These are phyloP conservation scores for Penicillium longicatenatum DNA, from an alignment of 495 filamentous ascomycete species.

Conservation along the genomic window DNA sequence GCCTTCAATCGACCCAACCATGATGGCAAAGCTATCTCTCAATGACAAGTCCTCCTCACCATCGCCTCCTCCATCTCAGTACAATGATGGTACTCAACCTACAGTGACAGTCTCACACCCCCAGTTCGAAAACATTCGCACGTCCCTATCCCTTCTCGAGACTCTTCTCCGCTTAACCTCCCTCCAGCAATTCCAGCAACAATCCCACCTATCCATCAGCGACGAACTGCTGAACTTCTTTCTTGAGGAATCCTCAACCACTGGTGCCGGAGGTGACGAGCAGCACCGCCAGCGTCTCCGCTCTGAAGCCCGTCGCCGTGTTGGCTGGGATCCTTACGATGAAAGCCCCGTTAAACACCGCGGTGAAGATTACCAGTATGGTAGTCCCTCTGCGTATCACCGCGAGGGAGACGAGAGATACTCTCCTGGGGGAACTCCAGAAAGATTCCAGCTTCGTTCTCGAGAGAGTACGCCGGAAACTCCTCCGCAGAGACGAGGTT, in stretches of 20 bases:
- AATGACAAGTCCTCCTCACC: constrained; percentile 24
- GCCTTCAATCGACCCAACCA: constrained; percentile 37
- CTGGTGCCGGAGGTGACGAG: constrained; percentile 69
- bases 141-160: constrained; percentile 90
- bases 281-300: constrained; percentile 71
- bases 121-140: constrained; percentile 60
- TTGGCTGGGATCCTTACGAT: constrained; percentile 91
- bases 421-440: constrained; percentile 31
- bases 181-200: constrained; percentile 96
- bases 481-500: constrained; percentile 24
- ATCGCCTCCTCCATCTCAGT: constrained; percentile 33
- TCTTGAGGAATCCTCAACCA: constrained; percentile 75
- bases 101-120: constrained; percentile 43
- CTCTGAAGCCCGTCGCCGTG: constrained; percentile 67
- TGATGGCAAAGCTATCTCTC: constrained; percentile 46
- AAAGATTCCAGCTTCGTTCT: constrained; percentile 39
- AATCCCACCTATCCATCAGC: constrained; percentile 87
- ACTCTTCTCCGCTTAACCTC: constrained; percentile 89
- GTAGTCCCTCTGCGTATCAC: constrained; percentile 25
- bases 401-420: constrained; percentile 33
- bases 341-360: constrained; percentile 67
- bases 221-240: constrained; percentile 96
- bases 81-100: not conserved
- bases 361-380: constrained; percentile 62
- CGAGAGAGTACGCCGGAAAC: constrained; percentile 45